Conservation (phyloP, 2,329 filamentous ascomycete species). For the Akanthomyces muscarius region DNA sequence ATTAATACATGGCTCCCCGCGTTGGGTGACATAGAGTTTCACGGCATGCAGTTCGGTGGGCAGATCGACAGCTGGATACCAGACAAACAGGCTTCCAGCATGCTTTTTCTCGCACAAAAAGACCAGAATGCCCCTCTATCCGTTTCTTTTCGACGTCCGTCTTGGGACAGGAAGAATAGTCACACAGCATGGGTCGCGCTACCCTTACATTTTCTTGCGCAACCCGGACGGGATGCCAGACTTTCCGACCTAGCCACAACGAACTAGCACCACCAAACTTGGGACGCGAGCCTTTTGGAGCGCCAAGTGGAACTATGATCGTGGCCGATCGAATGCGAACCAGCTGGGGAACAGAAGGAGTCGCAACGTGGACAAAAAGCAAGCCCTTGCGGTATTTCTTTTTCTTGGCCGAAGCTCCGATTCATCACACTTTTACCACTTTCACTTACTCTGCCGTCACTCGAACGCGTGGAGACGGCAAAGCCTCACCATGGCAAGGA, state of each 20-base stretch:
- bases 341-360: conserved; percentile 3
- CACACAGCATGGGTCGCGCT: neutral
- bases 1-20: neutral
- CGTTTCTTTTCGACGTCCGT: neutral
- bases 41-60: neutral
- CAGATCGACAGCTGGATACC: conserved; percentile 4
- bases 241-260: conserved; percentile 4
- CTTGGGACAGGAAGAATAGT: neutral
- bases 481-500: neutral
- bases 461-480: neutral
- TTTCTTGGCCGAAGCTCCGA: neutral
- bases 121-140: neutral
- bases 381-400: neutral
- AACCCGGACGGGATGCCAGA: conserved; percentile 9
- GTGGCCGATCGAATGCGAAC: conserved; percentile 11
- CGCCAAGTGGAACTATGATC: conserved; percentile 14
- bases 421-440: neutral
- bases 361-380: neutral
- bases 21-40: neutral
- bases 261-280: neutral
- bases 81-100: neutral
- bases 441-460: neutral
- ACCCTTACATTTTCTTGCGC: conserved; percentile 3
- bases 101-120: neutral
- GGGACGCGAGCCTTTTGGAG: conserved; percentile 7